phyloP scores from a whole-genome alignment of 2,329 filamentous ascomycete species.

The Neofusicoccum sp. region DNA sequence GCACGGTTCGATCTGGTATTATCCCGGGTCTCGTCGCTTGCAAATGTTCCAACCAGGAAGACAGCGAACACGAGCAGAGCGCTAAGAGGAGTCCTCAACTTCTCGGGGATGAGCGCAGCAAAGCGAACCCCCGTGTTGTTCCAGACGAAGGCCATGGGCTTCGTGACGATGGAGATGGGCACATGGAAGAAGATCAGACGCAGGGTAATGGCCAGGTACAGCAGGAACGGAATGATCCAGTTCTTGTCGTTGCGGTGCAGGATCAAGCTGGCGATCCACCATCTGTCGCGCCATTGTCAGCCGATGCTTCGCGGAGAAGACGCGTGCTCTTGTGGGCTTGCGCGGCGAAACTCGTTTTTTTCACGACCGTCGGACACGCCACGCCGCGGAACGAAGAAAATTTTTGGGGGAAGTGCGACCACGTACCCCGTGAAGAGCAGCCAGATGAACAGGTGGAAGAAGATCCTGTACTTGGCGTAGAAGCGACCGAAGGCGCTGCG shows the following conservation, averaged over 20 bases:
- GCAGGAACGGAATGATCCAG: conserved; percentile 82
- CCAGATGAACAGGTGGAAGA: conserved; percentile 46
- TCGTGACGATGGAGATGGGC: conserved; percentile 66
- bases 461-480: conserved; percentile 51
- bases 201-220: conserved; percentile 75
- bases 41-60: conserved; percentile 78
- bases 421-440: conserved; percentile 58
- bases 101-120: conserved; percentile 66
- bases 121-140: conserved; percentile 62
- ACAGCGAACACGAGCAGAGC: conserved; percentile 67
- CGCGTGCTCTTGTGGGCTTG: conserved; percentile 2
- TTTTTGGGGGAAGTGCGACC: background rate
- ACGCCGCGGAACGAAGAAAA: conserved; percentile 18
- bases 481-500: conserved; percentile 39
- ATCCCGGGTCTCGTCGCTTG: conserved; percentile 67
- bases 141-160: conserved; percentile 70
- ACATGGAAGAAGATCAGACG: conserved; percentile 76
- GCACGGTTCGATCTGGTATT: conserved; percentile 82
- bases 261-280: conserved; percentile 77
- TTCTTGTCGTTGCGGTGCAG: conserved; percentile 72
- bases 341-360: conserved; percentile 16
- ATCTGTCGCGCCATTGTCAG: conserved; percentile 43
- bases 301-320: background rate
- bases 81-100: conserved; percentile 64
- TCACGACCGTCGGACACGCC: conserved; percentile 12